Base-by-base conservation (phyloP, 441 rosid species). In the Gossypium schwendimanii region DNA sequence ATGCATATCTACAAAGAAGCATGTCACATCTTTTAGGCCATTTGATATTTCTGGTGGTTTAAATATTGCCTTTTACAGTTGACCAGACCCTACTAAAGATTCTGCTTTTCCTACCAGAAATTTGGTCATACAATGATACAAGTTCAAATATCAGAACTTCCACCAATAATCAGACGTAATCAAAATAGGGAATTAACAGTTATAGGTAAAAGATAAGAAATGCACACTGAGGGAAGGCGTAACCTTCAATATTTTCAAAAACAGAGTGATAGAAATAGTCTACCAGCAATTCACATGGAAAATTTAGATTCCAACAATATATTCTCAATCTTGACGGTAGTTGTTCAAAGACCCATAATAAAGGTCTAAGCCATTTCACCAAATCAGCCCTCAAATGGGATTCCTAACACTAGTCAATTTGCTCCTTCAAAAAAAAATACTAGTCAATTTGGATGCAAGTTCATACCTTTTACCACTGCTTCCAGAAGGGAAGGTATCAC, bases 401-500 rank as follows among this genome's bases (percentile, higher is more conserved):
- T 52, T 47, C 66, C 12, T 23, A 33, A 52, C 7, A 60, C 20
- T 10, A 73, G 62, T 62, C 49, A 62, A 9, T 8, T 62, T 62
- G 49, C 10, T 36, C 41, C 41, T 33, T 33, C 9, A 33, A 33
- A 33, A 36, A 33, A 36, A 7, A 36, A 36, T 12, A 60, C 20
- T 6, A 73, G 62, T 62, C 49, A 62, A 9, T 3, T 62, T 36
- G 49, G 47, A 33, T 9, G 21, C 12, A 54, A 49, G 18, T 63
- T 21, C 63, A 39, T 59, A 94, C 99, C 99, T 92, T 87, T 90
- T 63, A 96, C 74, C 55, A 89, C 87, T 75, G 91, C 76, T 73
- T 80, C 80, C 26, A 92, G 90, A 75, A 96, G 89, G 74, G 80
- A 88, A 3, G 98, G 98, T 71, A 96, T 86, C 77, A 92, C 67